phyloP scores from a whole-genome alignment of 1,284 basidiomycete species.

The Cerrena zonata region DNA sequence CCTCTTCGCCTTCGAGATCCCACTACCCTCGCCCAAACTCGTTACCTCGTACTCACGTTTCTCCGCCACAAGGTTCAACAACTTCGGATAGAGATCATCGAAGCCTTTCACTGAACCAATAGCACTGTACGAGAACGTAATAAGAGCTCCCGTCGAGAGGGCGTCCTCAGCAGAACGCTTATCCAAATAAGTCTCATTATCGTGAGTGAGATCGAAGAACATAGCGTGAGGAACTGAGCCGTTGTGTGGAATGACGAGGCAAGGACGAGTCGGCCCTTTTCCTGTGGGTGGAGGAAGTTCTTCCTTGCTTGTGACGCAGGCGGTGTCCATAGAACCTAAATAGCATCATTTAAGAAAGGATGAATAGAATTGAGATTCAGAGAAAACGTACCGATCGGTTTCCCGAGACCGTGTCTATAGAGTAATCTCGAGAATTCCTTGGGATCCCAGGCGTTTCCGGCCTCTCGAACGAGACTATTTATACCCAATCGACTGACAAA shows the following conservation, averaged over 20 bases:
- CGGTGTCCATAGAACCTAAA: conserved; percentile 84
- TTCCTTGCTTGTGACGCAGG: conserved; percentile 71
- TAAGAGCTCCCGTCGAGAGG: conserved; percentile 83
- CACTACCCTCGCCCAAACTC: conserved; percentile 48
- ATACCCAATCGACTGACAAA: conserved; percentile 89
- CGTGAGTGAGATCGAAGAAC: conserved; percentile 91
- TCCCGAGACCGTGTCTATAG: conserved; percentile 83
- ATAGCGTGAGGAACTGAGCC: conserved; percentile 87
- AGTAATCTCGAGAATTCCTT: conserved; percentile 83
- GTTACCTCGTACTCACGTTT: conserved; percentile 70
- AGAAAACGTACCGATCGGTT: conserved; percentile 68
- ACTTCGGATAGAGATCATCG: conserved; percentile 91
- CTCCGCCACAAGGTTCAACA: conserved; percentile 82
- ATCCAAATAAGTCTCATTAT: conserved; percentile 85
- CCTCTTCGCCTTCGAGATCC: conserved; percentile 79
- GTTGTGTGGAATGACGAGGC: conserved; percentile 71
- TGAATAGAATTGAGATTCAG: background rate
- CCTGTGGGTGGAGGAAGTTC: conserved; percentile 75
- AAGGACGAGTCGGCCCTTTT: conserved; percentile 69
- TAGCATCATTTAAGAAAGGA: background rate
- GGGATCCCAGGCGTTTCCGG: conserved; percentile 82
- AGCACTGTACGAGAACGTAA: conserved; percentile 80
- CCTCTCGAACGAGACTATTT: conserved; percentile 88
- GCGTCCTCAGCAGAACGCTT: conserved; percentile 91
- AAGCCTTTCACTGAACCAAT: conserved; percentile 92